Conservation (phyloP, 441 rosid species). For the Adansonia grandidieri region DNA sequence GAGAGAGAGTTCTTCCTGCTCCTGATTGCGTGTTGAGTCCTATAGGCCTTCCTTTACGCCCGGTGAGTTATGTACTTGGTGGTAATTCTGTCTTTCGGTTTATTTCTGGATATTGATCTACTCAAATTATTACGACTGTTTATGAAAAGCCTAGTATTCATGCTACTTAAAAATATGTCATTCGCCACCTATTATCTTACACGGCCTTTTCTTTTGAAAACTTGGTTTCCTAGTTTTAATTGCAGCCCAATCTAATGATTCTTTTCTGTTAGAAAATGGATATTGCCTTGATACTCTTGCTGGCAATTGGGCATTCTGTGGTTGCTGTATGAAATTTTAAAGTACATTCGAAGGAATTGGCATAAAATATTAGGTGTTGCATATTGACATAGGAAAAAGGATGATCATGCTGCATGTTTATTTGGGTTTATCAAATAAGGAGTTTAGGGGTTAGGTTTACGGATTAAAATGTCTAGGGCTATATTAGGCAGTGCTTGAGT, state of each 20-base stretch:
- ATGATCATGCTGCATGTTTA: not conserved
- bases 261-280: not conserved
- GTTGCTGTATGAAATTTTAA: not conserved
- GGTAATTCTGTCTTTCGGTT: not conserved
- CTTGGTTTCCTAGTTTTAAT: not conserved
- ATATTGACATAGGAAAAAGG: not conserved
- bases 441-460: not conserved
- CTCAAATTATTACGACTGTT: not conserved
- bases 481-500: not conserved
- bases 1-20: slow-evolving; percentile 86
- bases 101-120: not conserved
- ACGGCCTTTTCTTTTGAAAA: not conserved
- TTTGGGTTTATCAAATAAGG: not conserved
- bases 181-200: not conserved
- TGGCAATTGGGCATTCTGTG: not conserved
- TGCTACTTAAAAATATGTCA: not conserved
- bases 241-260: not conserved
- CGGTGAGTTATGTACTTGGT: slow-evolving; percentile 53
- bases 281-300: not conserved
- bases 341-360: not conserved
- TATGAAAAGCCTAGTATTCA: not conserved
- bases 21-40: slow-evolving; percentile 93
- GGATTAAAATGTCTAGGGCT: not conserved
- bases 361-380: not conserved
- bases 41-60: slow-evolving; percentile 93